Conservation (phyloP, 768 basidiomycete genomes). For the Pleurotus salmoneostramineus region DNA sequence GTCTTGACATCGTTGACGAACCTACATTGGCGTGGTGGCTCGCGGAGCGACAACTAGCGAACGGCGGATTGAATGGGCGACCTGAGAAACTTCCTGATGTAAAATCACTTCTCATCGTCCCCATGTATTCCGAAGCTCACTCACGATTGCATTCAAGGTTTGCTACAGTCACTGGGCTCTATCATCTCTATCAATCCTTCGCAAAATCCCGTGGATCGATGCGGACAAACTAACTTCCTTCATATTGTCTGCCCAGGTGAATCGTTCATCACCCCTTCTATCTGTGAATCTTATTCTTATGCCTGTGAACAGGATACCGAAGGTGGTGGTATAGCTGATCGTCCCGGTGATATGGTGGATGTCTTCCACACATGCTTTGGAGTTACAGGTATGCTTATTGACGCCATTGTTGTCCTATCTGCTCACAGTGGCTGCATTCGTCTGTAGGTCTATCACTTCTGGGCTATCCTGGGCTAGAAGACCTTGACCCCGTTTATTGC, state of each 20-base stretch:
- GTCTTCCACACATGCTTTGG: slow-evolving; percentile 98
- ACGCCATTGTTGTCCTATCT: neutral
- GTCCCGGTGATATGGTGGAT: slow-evolving; percentile 90
- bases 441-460: slow-evolving; percentile 75
- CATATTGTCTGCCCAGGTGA: slow-evolving; percentile 84
- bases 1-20: slow-evolving; percentile 72
- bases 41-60: slow-evolving; percentile 87
- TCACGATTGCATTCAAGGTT: slow-evolving; percentile 47
- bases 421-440: neutral
- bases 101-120: slow-evolving; percentile 19
- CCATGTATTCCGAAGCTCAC: neutral
- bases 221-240: slow-evolving; percentile 71
- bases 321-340: slow-evolving; percentile 89
- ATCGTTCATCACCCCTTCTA: slow-evolving; percentile 16
- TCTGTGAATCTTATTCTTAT: neutral
- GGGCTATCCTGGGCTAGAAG: slow-evolving; percentile 79
- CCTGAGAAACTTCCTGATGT: slow-evolving; percentile 98
- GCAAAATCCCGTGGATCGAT: slow-evolving; percentile 86
- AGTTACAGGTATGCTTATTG: slow-evolving; percentile 57
- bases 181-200: slow-evolving; percentile 81
- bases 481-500: slow-evolving; percentile 94
- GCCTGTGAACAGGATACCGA: slow-evolving; percentile 66
- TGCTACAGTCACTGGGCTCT: slow-evolving; percentile 99
- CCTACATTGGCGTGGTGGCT: slow-evolving; percentile 86
- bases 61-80: slow-evolving; percentile 93